Evolutionary conservation across 2,329 filamentous ascomycete species (phyloP).

Genomic region (Colletotrichum brevisporum): DNA sequence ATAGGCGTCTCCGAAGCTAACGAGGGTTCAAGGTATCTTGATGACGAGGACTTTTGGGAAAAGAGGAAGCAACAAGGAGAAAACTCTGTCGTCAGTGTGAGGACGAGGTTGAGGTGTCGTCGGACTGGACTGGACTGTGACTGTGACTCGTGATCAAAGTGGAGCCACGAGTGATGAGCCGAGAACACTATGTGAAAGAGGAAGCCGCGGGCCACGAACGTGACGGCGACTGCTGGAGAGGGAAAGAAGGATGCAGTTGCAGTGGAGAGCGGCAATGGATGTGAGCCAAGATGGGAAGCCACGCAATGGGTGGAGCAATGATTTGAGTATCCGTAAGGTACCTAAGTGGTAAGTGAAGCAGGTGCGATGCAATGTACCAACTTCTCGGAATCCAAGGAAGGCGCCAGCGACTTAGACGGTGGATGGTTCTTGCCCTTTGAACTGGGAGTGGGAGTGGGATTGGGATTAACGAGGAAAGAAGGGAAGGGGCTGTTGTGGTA

Average conservation of each 20-base stretch:
- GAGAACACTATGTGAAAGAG: background rate
- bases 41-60: constrained; percentile 24
- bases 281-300: constrained; percentile 16
- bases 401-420: constrained; percentile 2
- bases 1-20: background rate
- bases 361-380: background rate
- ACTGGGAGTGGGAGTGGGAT: background rate
- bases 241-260: constrained; percentile 22
- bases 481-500: background rate
- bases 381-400: constrained; percentile 14
- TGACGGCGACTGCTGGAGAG: constrained; percentile 17
- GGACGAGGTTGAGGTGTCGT: constrained; percentile 2
- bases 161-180: constrained; percentile 7
- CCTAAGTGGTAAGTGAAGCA: too few species aligned
- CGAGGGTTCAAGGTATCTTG: background rate
- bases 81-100: constrained; percentile 12
- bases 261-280: background rate
- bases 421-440: constrained; percentile 14
- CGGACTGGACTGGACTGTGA: constrained; percentile 3
- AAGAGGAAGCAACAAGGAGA: constrained; percentile 30
- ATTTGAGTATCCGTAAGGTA: too few species aligned
- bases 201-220: background rate
- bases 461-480: background rate
- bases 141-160: constrained; percentile 19
- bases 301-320: background rate